A percentile compares a stretch with the other conserved stretches of the same genome.
Conservation (phyloP, 768 basidiomycete species). For the Chalciporus piperatus region DNA sequence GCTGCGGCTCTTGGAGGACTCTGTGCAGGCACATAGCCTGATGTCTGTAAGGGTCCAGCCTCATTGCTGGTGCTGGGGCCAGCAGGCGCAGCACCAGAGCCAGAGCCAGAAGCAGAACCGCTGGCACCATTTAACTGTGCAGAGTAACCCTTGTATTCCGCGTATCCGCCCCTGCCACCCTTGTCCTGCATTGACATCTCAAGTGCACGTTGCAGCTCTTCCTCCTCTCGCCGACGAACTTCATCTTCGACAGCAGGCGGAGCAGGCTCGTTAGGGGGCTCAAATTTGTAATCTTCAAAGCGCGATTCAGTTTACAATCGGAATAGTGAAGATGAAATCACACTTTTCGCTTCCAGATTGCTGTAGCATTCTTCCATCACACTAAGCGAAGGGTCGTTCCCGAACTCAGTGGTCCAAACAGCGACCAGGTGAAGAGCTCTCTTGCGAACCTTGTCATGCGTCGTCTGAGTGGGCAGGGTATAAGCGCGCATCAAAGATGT, state of each 20-base stretch:
- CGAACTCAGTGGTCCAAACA: conserved; percentile 83
- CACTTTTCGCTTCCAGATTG: conserved; percentile 79
- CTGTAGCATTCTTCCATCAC: conserved; percentile 91
- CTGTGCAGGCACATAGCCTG: conserved; percentile 58
- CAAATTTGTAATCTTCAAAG: conserved; percentile 67
- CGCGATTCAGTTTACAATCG: conserved; percentile 11
- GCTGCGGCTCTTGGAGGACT: conserved; percentile 38
- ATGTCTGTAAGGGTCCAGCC: conserved; percentile 40
- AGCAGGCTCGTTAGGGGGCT: conserved; percentile 55
- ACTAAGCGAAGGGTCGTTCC: conserved; percentile 73
- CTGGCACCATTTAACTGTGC: conserved; percentile 37
- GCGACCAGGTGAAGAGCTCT: conserved; percentile 70
- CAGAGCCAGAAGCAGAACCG: conserved; percentile 25
- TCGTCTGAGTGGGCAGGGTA: conserved; percentile 51
- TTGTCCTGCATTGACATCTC: conserved; percentile 93
- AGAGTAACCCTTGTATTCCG: conserved; percentile 47
- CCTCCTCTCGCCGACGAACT: conserved; percentile 81
- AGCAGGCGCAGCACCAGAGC: conserved; percentile 3
- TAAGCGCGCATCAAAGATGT: conserved; percentile 10
- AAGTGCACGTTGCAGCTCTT: conserved; percentile 88
- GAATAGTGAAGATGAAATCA: conserved; percentile 9
- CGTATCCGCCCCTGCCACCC: conserved; percentile 68
- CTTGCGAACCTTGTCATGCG: conserved; percentile 87
- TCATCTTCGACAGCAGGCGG: conserved; percentile 78
- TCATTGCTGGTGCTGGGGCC: conserved; percentile 22